These are phyloP conservation scores for Lactarius pseudohatsudake DNA, from an alignment of 768 basidiomycete genomes.

Conservation along the genomic window DNA sequence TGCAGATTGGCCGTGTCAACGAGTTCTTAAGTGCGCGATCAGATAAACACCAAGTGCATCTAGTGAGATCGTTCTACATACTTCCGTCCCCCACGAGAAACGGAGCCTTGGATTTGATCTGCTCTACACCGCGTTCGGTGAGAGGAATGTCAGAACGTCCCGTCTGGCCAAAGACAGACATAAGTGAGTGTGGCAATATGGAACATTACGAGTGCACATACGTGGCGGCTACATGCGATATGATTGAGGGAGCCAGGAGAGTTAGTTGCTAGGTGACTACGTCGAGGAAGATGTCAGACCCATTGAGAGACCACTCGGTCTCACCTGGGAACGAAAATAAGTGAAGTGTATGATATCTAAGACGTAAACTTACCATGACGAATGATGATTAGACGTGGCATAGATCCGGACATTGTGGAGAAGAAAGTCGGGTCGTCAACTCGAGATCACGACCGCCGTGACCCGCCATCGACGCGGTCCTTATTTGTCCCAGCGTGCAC, in stretches of 20 bases:
- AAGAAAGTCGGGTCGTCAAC: neutral
- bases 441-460: neutral
- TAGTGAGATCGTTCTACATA: conserved; percentile 42
- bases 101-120: conserved; percentile 62
- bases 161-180: conserved; percentile 51
- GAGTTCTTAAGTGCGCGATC: conserved; percentile 45
- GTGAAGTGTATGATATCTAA: neutral
- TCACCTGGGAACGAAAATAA: conserved; percentile 54
- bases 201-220: conserved; percentile 35
- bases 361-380: conserved; percentile 44
- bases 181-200: conserved; percentile 15
- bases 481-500: conserved; percentile 28
- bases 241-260: conserved; percentile 14
- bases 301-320: conserved; percentile 92
- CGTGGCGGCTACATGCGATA: conserved; percentile 53
- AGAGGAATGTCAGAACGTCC: conserved; percentile 87
- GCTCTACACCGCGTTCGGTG: conserved; percentile 69
- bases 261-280: conserved; percentile 1
- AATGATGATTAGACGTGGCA: conserved; percentile 55
- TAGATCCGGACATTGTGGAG: conserved; percentile 30
- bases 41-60: neutral
- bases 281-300: conserved; percentile 44
- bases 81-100: conserved; percentile 75
- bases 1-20: conserved; percentile 80
- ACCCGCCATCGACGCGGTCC: conserved; percentile 7